These are phyloP conservation scores for Oryza meridionalis DNA, from an alignment of 176 grass and related monocot species.

Conservation along the genomic window DNA sequence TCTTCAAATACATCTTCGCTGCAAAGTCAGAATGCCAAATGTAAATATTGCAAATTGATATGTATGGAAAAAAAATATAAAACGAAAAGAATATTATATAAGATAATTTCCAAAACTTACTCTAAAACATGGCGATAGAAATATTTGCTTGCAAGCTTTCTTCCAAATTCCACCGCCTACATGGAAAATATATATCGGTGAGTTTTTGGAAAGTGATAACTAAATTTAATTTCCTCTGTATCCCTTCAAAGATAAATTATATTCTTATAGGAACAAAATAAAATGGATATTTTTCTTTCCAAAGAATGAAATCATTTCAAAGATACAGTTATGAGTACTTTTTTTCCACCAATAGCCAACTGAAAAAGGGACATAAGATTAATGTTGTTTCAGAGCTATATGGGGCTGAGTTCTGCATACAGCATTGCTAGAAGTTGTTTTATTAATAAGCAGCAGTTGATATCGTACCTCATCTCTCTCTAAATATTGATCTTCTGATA, in stretches of 20 bases:
- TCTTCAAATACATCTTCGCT: conserved; percentile 95
- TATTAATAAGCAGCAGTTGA: background rate
- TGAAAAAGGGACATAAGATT: conserved; percentile 26
- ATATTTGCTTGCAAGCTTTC: conserved; percentile 80
- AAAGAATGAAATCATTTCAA: conserved; percentile 13
- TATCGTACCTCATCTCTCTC: conserved; percentile 82
- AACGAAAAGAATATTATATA: background rate
- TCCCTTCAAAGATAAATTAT: background rate
- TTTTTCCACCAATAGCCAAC: conserved; percentile 7
- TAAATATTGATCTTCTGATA: conserved; percentile 94
- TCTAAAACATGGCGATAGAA: conserved; percentile 82
- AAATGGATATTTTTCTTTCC: conserved; percentile 1
- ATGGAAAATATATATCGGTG: conserved; percentile 18
- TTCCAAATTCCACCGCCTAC: conserved; percentile 91
- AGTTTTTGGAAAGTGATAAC: conserved; percentile 4
- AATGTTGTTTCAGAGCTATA: conserved; percentile 20
- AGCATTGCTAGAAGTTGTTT: conserved; percentile 24
- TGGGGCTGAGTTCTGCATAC: background rate
- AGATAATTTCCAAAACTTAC: conserved; percentile 58
- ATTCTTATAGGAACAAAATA: background rate
- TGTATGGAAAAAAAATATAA: conserved; percentile 17
- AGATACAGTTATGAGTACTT: conserved; percentile 17
- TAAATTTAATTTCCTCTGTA: background rate
- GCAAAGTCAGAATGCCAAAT: conserved; percentile 30
- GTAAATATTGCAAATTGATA: background rate